These are phyloP conservation scores for Eimeria sp. DNA, from an alignment of 169 alveolate genomes.

Conservation along the genomic window DNA sequence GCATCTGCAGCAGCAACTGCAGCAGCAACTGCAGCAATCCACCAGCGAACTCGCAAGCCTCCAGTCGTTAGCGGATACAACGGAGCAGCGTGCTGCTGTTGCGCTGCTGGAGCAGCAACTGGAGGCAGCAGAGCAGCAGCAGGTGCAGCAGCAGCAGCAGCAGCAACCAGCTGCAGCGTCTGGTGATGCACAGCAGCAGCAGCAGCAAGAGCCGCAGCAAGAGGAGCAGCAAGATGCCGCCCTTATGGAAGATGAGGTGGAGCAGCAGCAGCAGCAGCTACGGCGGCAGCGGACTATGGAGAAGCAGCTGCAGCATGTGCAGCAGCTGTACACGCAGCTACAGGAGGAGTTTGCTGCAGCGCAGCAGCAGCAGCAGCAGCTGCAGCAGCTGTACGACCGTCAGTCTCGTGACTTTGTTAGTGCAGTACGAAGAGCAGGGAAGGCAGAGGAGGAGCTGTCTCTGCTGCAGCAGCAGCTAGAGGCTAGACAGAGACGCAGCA, in stretches of 20 bases:
- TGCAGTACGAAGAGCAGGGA: constrained; percentile 31
- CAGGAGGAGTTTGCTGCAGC: constrained; percentile 53
- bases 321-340: constrained; percentile 27
- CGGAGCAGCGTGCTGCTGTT: constrained; percentile 22
- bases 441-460: constrained; percentile 52
- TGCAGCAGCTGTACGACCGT: constrained; percentile 66
- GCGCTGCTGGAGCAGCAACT: constrained; percentile 36
- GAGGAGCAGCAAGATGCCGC: constrained; percentile 28
- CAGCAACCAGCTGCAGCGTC: neutral
- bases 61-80: constrained; percentile 5
- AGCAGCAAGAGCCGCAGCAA: constrained; percentile 43
- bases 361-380: constrained; percentile 77
- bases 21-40: constrained; percentile 55
- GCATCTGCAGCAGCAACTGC: constrained; percentile 53
- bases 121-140: constrained; percentile 11
- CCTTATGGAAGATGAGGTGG: neutral
- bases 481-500: constrained; percentile 49
- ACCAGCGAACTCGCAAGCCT: constrained; percentile 28
- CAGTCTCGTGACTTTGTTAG: constrained; percentile 16
- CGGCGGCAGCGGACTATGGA: neutral
- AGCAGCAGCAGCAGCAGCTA: constrained; percentile 16
- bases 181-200: neutral
- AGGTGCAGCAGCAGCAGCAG: constrained; percentile 12
- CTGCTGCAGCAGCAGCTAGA: constrained; percentile 77
- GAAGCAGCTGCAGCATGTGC: constrained; percentile 51